phyloP scores from a whole-genome alignment of 1,284 basidiomycete species.

The Ustilago loliicola region DNA sequence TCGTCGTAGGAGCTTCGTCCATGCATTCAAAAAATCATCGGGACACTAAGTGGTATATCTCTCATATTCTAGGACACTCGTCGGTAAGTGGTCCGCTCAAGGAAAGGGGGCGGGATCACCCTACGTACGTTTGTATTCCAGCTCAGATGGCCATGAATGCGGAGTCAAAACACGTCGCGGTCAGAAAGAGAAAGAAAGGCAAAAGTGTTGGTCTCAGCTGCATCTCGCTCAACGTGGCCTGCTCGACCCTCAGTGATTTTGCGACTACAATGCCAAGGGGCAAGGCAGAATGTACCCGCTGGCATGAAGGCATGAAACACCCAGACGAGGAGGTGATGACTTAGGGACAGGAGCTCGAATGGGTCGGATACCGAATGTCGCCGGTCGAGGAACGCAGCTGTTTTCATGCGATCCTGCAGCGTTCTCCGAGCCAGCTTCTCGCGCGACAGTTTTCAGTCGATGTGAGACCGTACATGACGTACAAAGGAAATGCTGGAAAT shows the following conservation, averaged over 20 bases:
- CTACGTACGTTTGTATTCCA: too few species aligned
- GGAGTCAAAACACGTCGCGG: neutral
- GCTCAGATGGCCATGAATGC: neutral
- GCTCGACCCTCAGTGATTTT: neutral
- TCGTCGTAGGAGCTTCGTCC: neutral
- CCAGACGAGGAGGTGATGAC: too few species aligned
- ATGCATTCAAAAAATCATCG: neutral
- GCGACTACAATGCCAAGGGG: neutral
- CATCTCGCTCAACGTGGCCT: neutral
- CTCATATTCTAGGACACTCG: too few species aligned
- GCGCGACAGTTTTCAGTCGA: neutral
- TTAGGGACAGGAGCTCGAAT: neutral
- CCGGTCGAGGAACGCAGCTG: constrained; percentile 4
- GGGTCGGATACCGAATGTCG: neutral
- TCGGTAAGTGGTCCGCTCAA: too few species aligned
- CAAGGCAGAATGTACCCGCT: neutral
- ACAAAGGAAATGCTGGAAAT: neutral
- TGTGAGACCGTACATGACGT: neutral
- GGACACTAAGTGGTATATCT: too few species aligned
- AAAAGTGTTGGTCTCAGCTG: constrained; percentile 1
- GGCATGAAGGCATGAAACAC: neutral
- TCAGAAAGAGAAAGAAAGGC: neutral
- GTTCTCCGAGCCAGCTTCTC: neutral
- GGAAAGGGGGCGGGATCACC: too few species aligned
- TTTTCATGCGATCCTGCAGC: neutral